A percentile compares a stretch with the other conserved stretches of the same genome.
Evolutionary conservation across 768 basidiomycete genomes (phyloP).

Genomic region (Crucibulum laeve): DNA sequence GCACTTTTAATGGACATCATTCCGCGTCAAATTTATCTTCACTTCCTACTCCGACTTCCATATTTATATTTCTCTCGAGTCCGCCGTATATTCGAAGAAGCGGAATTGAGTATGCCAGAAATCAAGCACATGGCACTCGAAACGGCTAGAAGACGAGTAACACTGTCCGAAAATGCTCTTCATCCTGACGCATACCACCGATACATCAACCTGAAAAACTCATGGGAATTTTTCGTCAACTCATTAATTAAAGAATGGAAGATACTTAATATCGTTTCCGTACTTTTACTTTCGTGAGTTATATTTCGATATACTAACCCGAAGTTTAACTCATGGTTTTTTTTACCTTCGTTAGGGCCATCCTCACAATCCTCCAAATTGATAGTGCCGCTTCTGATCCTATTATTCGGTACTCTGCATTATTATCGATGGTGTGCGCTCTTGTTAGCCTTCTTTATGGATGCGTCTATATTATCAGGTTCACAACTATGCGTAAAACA

Average conservation of each 20-base stretch:
- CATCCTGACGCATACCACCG: not conserved
- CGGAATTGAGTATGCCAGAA: constrained; percentile 55
- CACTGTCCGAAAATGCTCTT: not conserved
- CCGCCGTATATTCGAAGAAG: constrained; percentile 58
- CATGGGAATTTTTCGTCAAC: constrained; percentile 24
- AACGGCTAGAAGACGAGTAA: constrained; percentile 1
- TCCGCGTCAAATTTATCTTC: constrained; percentile 26
- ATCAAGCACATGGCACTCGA: constrained; percentile 30
- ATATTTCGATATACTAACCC: constrained; percentile 58
- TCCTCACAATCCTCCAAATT: constrained; percentile 30
- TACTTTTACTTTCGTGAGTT: constrained; percentile 24
- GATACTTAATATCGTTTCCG: too few relatives aligned
- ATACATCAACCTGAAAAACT: constrained; percentile 10
- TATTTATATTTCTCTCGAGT: constrained; percentile 66
- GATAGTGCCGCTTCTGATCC: constrained; percentile 43
- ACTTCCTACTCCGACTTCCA: constrained; percentile 51
- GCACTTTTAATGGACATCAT: constrained; percentile 21
- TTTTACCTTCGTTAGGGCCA: constrained; percentile 16
- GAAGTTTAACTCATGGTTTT: constrained; percentile 30
- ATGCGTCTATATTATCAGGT: constrained; percentile 61
- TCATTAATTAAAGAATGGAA: constrained; percentile 27
- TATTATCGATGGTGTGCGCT: constrained; percentile 54
- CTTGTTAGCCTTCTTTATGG: constrained; percentile 62
- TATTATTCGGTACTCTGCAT: constrained; percentile 49
- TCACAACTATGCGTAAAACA: constrained; percentile 62